Evolutionary conservation across 192 early-diverging fungal species (phyloP), one percentile per base, ranked within the genome.

Genomic region (Umbelopsis sp.): DNA sequence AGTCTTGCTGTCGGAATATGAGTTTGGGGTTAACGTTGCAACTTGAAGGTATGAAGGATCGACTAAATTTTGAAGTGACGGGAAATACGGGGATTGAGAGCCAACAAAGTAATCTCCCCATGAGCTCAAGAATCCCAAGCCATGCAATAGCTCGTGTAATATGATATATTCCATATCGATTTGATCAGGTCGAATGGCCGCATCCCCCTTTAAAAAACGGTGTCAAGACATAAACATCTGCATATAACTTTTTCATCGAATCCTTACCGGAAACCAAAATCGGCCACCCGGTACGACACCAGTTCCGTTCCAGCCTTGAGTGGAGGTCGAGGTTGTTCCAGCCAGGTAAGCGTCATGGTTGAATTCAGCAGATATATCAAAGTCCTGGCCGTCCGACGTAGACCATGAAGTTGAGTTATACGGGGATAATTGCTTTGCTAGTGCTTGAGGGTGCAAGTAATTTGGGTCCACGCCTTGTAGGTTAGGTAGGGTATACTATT

Each of bases 291-390:
- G 25, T 45, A 34, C 12, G 36, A 68, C 47, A 20, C 25, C 26
- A 0, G 44, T 68, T 20, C 26, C 38, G 32, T 50, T 68, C 43
- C 16, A 25, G 8, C 29, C 29, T 32, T 34, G 56, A 31, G 32
- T 20, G 29, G 17, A 3, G 21, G 26, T 45, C n/a, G 36, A 45
- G 32, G 75, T 52, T 0, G 71, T 50, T 20, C 26, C 65, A 26
- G 38, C 53, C 44, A 80, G n/a, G 32, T 80, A 80, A 6, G 43
- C 54, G 50, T 80, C 78, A 32, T 80, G 78, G 29, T 80, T 80
- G 51, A 80, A 71, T 22, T 70, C 78, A 38, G 74, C 71, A 2
- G 47, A 53, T 25, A 80, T 65, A 66, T 80, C 78, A 50, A 52
- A 59, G 5, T 56, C 43, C 20, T 68, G 44, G 14, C 56, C 56